Base-by-base conservation (phyloP, 1,139 yeast species). In the Dujonia santamariae region DNA sequence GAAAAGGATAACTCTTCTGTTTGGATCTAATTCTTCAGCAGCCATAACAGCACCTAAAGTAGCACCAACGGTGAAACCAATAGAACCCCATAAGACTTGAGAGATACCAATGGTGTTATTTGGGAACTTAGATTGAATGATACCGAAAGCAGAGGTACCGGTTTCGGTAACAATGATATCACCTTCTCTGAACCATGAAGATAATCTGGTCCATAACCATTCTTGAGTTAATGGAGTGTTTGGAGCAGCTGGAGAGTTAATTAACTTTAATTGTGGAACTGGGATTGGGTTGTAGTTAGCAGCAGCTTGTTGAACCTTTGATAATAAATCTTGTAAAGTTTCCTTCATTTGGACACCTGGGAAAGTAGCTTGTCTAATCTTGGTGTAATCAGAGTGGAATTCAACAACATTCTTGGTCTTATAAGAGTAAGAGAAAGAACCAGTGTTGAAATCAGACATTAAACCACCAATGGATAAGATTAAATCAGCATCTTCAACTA, bases 81-180 rank as follows among this genome's bases (percentile, higher is more conserved):
- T 55, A 23, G 59, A 52, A 12, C 63, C 63, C 57, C 61, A 58
- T 34, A 63, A 53, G 2, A 60, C 65, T 42, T 64, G 70, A 4
- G 67, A 61, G 30, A 64, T 64, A 25, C 70, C 70, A 26, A 60
- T 48, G 8, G 63, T 51, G 38, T 59, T 51, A 32, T 53, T 52
- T 3, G 70, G 70, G 44, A 54, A 64, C 31, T 54, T 44, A 4
- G 68, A 52, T 46, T 63, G 70, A 21, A 63, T 53, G 11, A 64
- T 63, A 36, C 70, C 70, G 39, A 64, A 64, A n/a, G 68, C 62
- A 8, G 69, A 57, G 11, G 70, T 64, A 33, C 70, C 70, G 15
- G 70, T 63, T 43, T 63, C 70, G 15, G 68, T 54, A 22, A 63
- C 46, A 26, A 64, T 51, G 26, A 61, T 48, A 44, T 64, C 70